Percentiles rank a stretch among this genome's conserved stretches.
phyloP scores from a whole-genome alignment of 768 basidiomycete species.

The Porphyrellus cyaneotinctus region DNA sequence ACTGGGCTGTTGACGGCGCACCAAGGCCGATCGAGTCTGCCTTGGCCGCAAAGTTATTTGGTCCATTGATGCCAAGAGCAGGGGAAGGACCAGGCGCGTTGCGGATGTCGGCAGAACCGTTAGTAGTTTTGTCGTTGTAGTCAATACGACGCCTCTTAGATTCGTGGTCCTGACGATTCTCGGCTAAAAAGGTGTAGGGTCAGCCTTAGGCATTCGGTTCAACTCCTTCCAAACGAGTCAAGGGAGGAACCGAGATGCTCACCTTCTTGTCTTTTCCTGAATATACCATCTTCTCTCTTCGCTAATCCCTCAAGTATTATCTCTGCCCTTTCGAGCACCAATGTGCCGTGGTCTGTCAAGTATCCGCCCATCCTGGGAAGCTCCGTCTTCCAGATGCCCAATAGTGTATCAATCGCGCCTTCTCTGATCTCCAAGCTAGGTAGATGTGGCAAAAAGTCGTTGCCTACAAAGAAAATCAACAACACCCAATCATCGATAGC shows the following conservation, averaged over 20 bases:
- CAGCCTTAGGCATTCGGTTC: slow-evolving; percentile 8
- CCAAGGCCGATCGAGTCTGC: slow-evolving; percentile 78
- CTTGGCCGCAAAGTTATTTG: slow-evolving; percentile 66
- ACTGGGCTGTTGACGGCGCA: slow-evolving; percentile 55
- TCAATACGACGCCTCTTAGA: slow-evolving; percentile 81
- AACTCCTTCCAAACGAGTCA: slow-evolving; percentile 6
- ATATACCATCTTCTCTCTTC: slow-evolving; percentile 93
- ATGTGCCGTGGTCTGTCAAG: slow-evolving; percentile 85
- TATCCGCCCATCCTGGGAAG: slow-evolving; percentile 97
- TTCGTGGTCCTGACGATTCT: slow-evolving; percentile 90
- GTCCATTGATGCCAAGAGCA: slow-evolving; percentile 27
- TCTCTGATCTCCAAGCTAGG: slow-evolving; percentile 98
- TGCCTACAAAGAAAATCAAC: slow-evolving; percentile 99
- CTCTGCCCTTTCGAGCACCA: slow-evolving; percentile 82
- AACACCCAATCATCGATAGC: slow-evolving; percentile 99
- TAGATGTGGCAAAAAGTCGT: slow-evolving; percentile 95
- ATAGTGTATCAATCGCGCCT: slow-evolving; percentile 95
- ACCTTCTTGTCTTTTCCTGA: slow-evolving; percentile 89
- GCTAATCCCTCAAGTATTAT: slow-evolving; percentile 95
- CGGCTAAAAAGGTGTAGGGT: slow-evolving; percentile 48
- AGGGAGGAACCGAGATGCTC: slow-evolving; percentile 33
- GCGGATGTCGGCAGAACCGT: slow-evolving; percentile 37
- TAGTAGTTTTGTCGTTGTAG: slow-evolving; percentile 36
- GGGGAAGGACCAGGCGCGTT: slow-evolving; percentile 28
- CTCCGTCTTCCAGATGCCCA: slow-evolving; percentile 94